Evolutionary conservation across 2,329 filamentous ascomycete species (phyloP).

Genomic region (Falciphora oryzae): DNA sequence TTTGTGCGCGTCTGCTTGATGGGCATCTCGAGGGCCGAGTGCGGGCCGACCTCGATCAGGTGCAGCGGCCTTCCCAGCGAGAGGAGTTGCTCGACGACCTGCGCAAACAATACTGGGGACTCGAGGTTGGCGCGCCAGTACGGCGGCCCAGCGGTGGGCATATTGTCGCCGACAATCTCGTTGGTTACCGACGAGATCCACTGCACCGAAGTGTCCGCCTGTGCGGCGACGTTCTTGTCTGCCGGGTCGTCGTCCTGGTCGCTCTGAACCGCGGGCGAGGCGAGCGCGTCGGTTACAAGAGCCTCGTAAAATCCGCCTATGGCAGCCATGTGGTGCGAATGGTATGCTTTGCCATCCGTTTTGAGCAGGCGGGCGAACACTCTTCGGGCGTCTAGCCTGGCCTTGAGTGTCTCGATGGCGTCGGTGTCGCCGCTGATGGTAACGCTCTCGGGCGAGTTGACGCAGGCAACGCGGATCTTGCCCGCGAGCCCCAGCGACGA

Average conservation of each 20-base stretch:
- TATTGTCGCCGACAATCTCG: conserved; percentile 2
- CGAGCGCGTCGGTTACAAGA: conserved; percentile 15
- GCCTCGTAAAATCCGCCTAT: not conserved
- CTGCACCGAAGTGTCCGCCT: conserved; percentile 5
- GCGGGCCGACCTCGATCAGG: conserved; percentile 37
- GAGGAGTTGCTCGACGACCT: conserved; percentile 18
- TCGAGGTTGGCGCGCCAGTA: conserved; percentile 32
- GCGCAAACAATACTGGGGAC: conserved; percentile 26
- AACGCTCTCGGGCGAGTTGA: conserved; percentile 22
- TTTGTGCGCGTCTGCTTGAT: conserved; percentile 24
- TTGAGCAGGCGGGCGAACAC: conserved; percentile 16
- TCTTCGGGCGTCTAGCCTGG: conserved; percentile 13
- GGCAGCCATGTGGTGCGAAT: conserved; percentile 20
- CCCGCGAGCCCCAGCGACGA: too few relatives aligned
- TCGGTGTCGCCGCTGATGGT: conserved; percentile 36
- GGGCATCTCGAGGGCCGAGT: conserved; percentile 28
- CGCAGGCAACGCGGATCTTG: conserved; percentile 22
- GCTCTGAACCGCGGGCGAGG: not conserved
- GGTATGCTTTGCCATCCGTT: conserved; percentile 21
- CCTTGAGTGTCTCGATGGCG: conserved; percentile 11
- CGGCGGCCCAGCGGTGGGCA: conserved; percentile 14
- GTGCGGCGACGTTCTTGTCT: conserved; percentile 1
- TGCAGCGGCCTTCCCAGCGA: not conserved
- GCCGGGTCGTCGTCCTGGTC: not conserved
- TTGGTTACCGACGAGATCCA: conserved; percentile 20